These are phyloP conservation scores for Xylaria polymorpha DNA, from an alignment of 2,329 filamentous ascomycete genomes.

Conservation along the genomic window DNA sequence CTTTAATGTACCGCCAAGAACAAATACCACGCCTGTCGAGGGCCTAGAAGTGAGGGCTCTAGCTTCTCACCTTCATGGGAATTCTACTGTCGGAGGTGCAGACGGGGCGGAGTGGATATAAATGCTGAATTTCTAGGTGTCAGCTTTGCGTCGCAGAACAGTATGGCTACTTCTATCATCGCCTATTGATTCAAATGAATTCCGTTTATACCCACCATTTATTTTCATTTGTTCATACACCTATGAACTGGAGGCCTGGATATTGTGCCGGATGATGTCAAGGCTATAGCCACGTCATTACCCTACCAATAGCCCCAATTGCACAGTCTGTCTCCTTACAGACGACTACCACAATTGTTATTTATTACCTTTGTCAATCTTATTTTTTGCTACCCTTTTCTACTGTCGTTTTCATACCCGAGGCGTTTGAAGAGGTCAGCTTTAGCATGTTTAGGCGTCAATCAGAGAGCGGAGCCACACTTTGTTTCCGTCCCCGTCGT, in stretches of 20 bases:
- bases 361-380: slow-evolving; percentile 36
- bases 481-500: slow-evolving; percentile 34
- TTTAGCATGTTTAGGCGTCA: slow-evolving; percentile 47
- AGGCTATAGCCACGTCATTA: neutral
- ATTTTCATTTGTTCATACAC: slow-evolving; percentile 2
- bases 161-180: neutral
- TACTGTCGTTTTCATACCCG: slow-evolving; percentile 38
- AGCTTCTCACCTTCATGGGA: slow-evolving; percentile 40
- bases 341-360: slow-evolving; percentile 35
- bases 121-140: slow-evolving; percentile 13
- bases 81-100: slow-evolving; percentile 38
- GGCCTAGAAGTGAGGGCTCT: slow-evolving; percentile 20
- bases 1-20: slow-evolving; percentile 51
- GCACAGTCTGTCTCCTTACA: neutral
- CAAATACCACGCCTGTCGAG: slow-evolving; percentile 43
- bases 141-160: neutral
- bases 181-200: slow-evolving; percentile 5
- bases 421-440: slow-evolving; percentile 40
- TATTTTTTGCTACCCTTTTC: slow-evolving; percentile 9
- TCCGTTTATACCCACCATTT: neutral
- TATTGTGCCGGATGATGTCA: neutral
- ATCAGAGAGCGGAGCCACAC: slow-evolving; percentile 43
- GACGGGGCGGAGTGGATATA: slow-evolving; percentile 47
- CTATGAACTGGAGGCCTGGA: neutral
- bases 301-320: neutral